Percentiles rank a stretch among this genome's conserved stretches.
Evolutionary conservation across 192 early-diverging fungal genomes (phyloP).

Genomic region (Gonapodya sp.): DNA sequence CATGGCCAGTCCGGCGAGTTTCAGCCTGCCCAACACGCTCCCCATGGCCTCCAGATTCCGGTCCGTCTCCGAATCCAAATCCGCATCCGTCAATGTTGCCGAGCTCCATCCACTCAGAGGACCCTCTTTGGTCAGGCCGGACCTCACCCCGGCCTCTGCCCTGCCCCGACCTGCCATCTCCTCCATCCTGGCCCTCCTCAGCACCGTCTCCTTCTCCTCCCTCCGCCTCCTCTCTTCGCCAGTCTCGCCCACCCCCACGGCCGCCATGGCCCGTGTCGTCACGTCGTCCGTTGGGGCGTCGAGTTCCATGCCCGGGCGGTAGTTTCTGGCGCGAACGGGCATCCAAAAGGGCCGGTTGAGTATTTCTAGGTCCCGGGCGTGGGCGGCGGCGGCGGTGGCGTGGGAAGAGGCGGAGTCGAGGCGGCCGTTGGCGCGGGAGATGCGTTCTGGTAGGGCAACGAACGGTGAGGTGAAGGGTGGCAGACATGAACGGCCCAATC

Average conservation of each 20-base stretch:
- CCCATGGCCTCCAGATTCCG: constrained; percentile 38
- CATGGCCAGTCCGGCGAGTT: constrained; percentile 42
- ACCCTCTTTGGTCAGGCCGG: not conserved
- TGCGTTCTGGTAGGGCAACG: not conserved
- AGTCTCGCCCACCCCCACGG: constrained; percentile 12
- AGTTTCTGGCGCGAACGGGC: constrained; percentile 36
- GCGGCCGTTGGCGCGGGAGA: not conserved
- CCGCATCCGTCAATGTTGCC: constrained; percentile 32
- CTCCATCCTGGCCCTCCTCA: constrained; percentile 1
- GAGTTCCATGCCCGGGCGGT: constrained; percentile 26
- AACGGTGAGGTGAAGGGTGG: not conserved
- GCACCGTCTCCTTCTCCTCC: not conserved
- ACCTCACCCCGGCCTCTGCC: constrained; percentile 2
- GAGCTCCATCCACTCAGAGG: constrained; percentile 22
- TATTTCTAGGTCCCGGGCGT: constrained; percentile 36
- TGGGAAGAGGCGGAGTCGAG: constrained; percentile 30
- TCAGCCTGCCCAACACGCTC: constrained; percentile 25
- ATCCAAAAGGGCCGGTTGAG: constrained; percentile 41
- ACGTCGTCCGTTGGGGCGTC: constrained; percentile 17
- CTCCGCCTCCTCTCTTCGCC: constrained; percentile 10
- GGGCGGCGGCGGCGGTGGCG: constrained; percentile 32
- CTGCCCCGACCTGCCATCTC: not conserved
- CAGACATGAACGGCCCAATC: too few relatives aligned
- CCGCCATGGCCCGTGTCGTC: constrained; percentile 13
- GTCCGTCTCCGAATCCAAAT: constrained; percentile 43